Base-by-base conservation (phyloP, 169 alveolate genomes). In the Plasmodium reichenowi region DNA sequence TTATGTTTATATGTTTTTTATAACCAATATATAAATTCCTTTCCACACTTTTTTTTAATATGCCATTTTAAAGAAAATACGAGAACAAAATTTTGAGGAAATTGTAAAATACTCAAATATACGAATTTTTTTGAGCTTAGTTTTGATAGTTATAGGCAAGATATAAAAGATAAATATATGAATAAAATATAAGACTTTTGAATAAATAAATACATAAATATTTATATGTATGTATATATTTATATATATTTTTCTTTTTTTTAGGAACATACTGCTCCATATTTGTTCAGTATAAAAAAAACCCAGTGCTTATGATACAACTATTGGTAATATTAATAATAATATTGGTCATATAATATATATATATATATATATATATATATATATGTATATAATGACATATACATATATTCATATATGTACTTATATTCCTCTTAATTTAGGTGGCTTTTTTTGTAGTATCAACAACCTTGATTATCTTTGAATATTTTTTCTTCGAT, bases 211-310 rank as follows among this genome's bases (percentile, higher is more conserved):
- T 32, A 32, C 3, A 32, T 32, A 32, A 0, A 32, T 32, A 32
- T 4, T 3, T 32, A 32, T 4, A 32, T 32, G 4, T 32, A 32
- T 32, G 4, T 32, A 32, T 32, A 32, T 32, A 24, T 24, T 0
- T 24, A 24, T 24, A 24, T 24, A 24, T 24, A 24, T 24, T 20
- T 20, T 20, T 20, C 0, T 20, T 3, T 17, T 68, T 22, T 43
- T 3, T 73, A 83, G 91, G 91, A 59, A 22, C 85, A 8, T 83
- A 83, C 15, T 83, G 91, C 48, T 56, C 75, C 15, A 29, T 83
- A 26, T 83, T 83, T 71, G 91, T 83, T 22, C 62, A 66, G n/a
- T 70, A 83, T 24, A 83, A 83, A 70, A 83, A 83, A 24, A 32
- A 83, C 22, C 91, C 91, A 50, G 2, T 70, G 2, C 60, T 83